phyloP scores from a whole-genome alignment of 2,329 filamentous ascomycete genomes.

The Podosphaera leucotricha region DNA sequence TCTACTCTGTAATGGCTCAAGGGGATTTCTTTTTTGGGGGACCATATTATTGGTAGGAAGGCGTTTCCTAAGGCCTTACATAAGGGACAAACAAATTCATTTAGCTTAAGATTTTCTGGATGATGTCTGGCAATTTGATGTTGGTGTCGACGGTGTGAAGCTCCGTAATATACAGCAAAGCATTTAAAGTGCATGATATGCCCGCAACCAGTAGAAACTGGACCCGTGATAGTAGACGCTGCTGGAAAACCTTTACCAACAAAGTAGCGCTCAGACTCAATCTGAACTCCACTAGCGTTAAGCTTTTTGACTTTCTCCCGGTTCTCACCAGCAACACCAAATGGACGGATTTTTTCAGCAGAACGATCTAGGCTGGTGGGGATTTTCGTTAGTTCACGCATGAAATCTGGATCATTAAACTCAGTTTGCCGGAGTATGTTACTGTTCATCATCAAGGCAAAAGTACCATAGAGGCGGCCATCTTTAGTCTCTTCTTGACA shows the following conservation, averaged over 20 bases:
- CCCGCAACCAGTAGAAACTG: conserved; percentile 75
- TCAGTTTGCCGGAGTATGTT: conserved; percentile 72
- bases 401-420: conserved; percentile 55
- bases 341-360: conserved; percentile 62
- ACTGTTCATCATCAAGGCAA: conserved; percentile 72
- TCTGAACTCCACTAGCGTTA: conserved; percentile 44
- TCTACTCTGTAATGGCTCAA: conserved; percentile 43
- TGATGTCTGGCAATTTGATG: conserved; percentile 91
- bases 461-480: conserved; percentile 70
- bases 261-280: conserved; percentile 52
- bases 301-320: conserved; percentile 53
- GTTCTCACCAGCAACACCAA: conserved; percentile 78
- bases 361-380: conserved; percentile 67
- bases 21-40: conserved; percentile 66
- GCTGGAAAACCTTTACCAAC: conserved; percentile 76
- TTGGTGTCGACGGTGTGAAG: conserved; percentile 60
- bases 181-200: conserved; percentile 98
- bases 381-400: conserved; percentile 58
- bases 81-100: conserved; percentile 88
- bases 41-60: conserved; percentile 90
- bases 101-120: conserved; percentile 52
- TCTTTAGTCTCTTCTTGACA: conserved; percentile 95
- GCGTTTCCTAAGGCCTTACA: conserved; percentile 93
- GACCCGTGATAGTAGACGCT: conserved; percentile 40
- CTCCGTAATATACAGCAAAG: conserved; percentile 76